Conservation (phyloP, 202 grass and related monocot genomes). For the Sporobolus alterniflorus region DNA sequence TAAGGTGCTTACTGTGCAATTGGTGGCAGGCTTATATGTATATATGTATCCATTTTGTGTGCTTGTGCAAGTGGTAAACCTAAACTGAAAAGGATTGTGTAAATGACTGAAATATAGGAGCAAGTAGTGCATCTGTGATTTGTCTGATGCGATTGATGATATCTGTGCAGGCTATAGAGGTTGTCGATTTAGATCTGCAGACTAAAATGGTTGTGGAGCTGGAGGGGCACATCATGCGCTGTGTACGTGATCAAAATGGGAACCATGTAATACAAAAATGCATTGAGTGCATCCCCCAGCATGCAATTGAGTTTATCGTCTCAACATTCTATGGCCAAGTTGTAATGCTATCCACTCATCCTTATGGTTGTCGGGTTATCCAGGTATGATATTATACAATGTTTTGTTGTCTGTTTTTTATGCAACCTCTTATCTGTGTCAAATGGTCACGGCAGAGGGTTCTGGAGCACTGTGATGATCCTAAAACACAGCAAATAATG, state of each 20-base stretch:
- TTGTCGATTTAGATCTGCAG: constrained; percentile 87
- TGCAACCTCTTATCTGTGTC: background rate
- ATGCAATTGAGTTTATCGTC: constrained; percentile 93
- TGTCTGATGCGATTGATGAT: constrained; percentile 24
- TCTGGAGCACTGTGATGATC: constrained; percentile 91
- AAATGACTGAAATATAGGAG: background rate
- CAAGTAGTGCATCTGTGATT: background rate
- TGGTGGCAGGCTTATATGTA: background rate
- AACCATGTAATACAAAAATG: constrained; percentile 99
- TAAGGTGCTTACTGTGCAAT: background rate
- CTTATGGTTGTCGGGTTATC: constrained; percentile 97
- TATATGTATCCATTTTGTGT: constrained; percentile 3
- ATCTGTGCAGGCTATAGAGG: constrained; percentile 86
- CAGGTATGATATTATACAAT: constrained; percentile 54
- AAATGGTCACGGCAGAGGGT: constrained; percentile 68
- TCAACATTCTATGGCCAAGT: constrained; percentile 94
- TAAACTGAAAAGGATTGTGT: background rate
- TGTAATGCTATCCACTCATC: constrained; percentile 88
- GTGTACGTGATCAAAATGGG: constrained; percentile 97
- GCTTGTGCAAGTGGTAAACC: background rate
- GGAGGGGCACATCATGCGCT: constrained; percentile 82
- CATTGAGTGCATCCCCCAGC: constrained; percentile 93
- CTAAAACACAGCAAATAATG: constrained; percentile 89
- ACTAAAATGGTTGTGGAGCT: constrained; percentile 91
- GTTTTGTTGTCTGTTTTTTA: background rate